phyloP scores from a whole-genome alignment of 2,329 filamentous ascomycete species.

The Salinomyces thailandicus region DNA sequence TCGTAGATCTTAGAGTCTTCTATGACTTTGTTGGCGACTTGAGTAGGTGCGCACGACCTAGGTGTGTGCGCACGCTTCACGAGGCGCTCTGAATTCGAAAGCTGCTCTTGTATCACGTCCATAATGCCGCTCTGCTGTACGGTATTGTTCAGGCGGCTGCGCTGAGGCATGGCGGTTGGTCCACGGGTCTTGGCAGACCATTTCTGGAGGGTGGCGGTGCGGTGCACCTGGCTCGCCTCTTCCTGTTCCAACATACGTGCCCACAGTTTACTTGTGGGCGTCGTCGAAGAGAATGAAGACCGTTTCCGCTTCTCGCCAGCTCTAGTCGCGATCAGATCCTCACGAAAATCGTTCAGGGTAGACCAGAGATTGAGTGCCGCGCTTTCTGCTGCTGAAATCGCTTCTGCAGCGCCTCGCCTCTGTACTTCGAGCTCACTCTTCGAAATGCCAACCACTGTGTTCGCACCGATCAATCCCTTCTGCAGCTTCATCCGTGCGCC shows the following conservation, averaged over 20 bases:
- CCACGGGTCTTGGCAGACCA: constrained; percentile 76
- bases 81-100: constrained; percentile 55
- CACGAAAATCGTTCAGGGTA: constrained; percentile 61
- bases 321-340: constrained; percentile 45
- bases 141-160: constrained; percentile 49
- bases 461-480: constrained; percentile 74
- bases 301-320: constrained; percentile 52
- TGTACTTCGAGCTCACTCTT: constrained; percentile 30
- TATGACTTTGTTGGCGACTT: constrained; percentile 36
- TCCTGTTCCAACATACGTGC: constrained; percentile 59
- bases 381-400: constrained; percentile 69
- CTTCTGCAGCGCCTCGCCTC: constrained; percentile 24
- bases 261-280: constrained; percentile 60
- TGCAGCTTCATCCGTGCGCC: constrained; percentile 88
- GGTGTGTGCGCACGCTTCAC: constrained; percentile 59
- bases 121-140: constrained; percentile 54
- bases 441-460: constrained; percentile 48
- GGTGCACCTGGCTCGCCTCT: constrained; percentile 45
- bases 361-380: constrained; percentile 80
- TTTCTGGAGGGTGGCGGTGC: constrained; percentile 69
- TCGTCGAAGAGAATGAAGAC: constrained; percentile 41
- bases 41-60: constrained; percentile 65
- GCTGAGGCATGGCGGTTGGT: constrained; percentile 45
- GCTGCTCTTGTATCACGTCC: constrained; percentile 58
- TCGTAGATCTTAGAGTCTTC: constrained; percentile 66